These are phyloP conservation scores for Capsicum baccatum DNA, from an alignment of 257 asterid species.

Conservation along the genomic window DNA sequence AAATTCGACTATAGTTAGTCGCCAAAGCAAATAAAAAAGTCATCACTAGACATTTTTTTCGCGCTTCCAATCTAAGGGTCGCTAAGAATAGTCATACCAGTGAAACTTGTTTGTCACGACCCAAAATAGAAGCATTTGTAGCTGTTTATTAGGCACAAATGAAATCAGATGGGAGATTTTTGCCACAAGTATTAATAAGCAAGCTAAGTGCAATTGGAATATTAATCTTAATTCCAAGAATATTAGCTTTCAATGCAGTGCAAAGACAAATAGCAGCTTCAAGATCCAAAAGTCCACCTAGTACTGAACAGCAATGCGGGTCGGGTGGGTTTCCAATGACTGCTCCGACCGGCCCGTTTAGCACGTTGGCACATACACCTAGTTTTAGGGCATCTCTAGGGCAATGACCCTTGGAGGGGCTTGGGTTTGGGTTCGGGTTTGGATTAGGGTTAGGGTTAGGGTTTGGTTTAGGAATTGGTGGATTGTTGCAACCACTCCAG, in stretches of 20 bases:
- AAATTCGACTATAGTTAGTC: constrained; percentile 3
- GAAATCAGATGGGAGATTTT: constrained; percentile 64
- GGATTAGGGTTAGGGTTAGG: constrained; percentile 41
- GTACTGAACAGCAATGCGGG: constrained; percentile 63
- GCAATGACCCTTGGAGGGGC: constrained; percentile 55
- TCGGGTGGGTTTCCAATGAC: constrained; percentile 68
- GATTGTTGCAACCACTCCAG: constrained; percentile 40
- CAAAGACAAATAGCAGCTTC: constrained; percentile 78
- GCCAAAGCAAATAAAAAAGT: not conserved
- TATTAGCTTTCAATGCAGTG: constrained; percentile 73
- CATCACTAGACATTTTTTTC: not conserved
- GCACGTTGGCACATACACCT: constrained; percentile 67
- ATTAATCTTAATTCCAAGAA: constrained; percentile 67
- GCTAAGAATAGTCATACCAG: not conserved
- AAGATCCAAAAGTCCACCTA: constrained; percentile 70
- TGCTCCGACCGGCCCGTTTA: constrained; percentile 57
- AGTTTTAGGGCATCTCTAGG: constrained; percentile 69
- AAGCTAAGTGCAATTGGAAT: constrained; percentile 71
- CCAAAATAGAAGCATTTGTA: not conserved
- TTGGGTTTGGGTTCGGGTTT: constrained; percentile 42
- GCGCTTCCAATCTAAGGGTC: not conserved
- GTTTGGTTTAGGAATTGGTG: constrained; percentile 34
- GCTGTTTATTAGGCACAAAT: constrained; percentile 52
- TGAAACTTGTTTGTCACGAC: not conserved
- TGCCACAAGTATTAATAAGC: constrained; percentile 73